Evolutionary conservation across 768 basidiomycete genomes (phyloP), one percentile per base, ranked within the genome.

Genomic region (Mycena olivaceomarginata): DNA sequence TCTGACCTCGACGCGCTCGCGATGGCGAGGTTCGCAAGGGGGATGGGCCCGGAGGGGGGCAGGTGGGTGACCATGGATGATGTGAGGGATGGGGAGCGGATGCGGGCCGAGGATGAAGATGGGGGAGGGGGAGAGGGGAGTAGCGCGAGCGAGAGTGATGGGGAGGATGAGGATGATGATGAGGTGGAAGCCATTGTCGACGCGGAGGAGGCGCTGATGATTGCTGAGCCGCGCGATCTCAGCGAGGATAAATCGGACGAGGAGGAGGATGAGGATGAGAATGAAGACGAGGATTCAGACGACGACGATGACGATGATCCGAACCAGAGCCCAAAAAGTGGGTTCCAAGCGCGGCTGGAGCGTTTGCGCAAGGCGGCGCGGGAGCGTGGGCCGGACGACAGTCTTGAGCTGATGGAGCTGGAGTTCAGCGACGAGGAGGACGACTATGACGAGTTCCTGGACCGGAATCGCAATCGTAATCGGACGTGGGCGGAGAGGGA

Each of bases 11-110:
- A 89, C 78, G 56, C 87, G 59, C 82, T 83, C 4, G 91, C 91
- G 25, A 91, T 95, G 93, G 82, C 84, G 74, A 81, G 84, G 16
- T 94, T 94, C 74, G 85, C 90, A 56, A 81, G 86, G 66, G 88
- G 93, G 7, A 89, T 91, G 87, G 88, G 86, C 0, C 39, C 77
- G 10, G 83, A 88, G 25, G 92, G 91, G 8, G 89, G 88, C 5
- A 79, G 75, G 60, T 88, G 89, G 76, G 84, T 90, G 62, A 93
- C 93, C n/a, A 92, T 93, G 85, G 94, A 93, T 80, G 95, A 96
- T 84, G 80, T 95, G 25, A 89, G 86, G 62, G 93, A 94, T 82
- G 88, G 85, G 68, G 88, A 87, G 72, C 84, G 82, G 77, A 90
- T 93, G 82, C 82, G 78, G 67, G 73, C 51, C 53, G 63, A 45